Evolutionary conservation across 1,284 basidiomycete species (phyloP).

Genomic region (Neolentinus lepideus): DNA sequence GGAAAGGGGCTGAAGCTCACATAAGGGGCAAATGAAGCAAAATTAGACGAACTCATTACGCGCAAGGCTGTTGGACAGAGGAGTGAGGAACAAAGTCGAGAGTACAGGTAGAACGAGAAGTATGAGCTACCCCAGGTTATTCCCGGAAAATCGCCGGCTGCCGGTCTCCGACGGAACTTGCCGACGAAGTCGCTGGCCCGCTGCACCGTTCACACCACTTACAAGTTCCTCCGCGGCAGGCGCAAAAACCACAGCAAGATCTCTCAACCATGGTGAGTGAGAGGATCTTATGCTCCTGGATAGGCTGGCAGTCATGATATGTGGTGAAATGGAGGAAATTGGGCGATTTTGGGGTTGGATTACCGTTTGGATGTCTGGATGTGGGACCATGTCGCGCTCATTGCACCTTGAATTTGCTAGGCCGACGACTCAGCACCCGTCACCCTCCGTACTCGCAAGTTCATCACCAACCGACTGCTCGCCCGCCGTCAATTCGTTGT

Average conservation of each 20-base stretch:
- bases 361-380: slow-evolving; percentile 21
- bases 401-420: slow-evolving; percentile 26
- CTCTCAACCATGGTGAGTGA: slow-evolving; percentile 11
- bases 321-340: slow-evolving; percentile 8
- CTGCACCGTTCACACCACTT: not conserved
- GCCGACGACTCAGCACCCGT: slow-evolving; percentile 86
- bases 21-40: slow-evolving; percentile 45
- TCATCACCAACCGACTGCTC: slow-evolving; percentile 98
- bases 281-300: not conserved
- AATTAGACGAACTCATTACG: slow-evolving; percentile 17
- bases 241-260: not conserved
- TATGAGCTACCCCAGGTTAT: not conserved
- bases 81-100: not conserved
- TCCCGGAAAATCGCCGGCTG: not conserved
- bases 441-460: slow-evolving; percentile 98
- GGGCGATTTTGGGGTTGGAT: slow-evolving; percentile 24
- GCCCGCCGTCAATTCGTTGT: slow-evolving; percentile 90
- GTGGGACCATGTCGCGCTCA: slow-evolving; percentile 11
- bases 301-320: not conserved
- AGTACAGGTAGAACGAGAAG: not conserved
- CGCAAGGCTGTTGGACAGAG: not conserved
- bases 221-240: not conserved
- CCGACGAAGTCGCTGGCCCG: not conserved
- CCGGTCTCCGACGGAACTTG: not conserved
- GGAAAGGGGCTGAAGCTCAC: slow-evolving; percentile 24